These are phyloP conservation scores for Sordaria brevicollis DNA, from an alignment of 495 filamentous ascomycete genomes.

Conservation along the genomic window DNA sequence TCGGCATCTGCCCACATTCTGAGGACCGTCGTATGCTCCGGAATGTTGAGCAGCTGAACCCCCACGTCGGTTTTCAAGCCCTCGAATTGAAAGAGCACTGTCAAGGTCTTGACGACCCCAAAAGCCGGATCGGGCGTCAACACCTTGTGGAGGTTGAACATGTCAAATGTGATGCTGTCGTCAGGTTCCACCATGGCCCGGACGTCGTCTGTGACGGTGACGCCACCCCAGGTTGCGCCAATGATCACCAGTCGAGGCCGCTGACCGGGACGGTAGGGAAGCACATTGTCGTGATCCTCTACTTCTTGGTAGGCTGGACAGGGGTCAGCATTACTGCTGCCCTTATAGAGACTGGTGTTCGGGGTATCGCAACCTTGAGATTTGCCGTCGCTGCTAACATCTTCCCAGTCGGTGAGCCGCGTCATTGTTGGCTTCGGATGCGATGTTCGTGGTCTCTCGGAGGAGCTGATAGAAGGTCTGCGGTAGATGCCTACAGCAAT, in stretches of 20 bases:
- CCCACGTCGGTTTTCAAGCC: background rate
- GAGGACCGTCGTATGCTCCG: conserved; percentile 1
- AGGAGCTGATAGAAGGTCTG: background rate
- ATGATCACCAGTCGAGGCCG: conserved; percentile 11
- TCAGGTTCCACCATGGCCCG: conserved; percentile 5
- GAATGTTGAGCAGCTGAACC: conserved; percentile 1
- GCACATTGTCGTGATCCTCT: background rate
- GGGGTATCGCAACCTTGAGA: background rate
- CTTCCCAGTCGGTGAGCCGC: background rate
- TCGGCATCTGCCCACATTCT: background rate
- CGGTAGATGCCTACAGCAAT: background rate
- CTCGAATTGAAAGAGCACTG: conserved; percentile 14
- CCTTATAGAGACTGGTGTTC: background rate
- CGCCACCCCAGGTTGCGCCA: conserved; percentile 19
- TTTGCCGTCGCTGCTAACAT: background rate
- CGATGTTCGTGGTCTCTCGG: background rate
- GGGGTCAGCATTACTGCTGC: background rate
- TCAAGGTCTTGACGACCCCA: conserved; percentile 10
- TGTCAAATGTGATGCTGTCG: conserved; percentile 10
- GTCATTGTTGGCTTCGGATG: background rate
- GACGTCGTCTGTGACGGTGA: conserved; percentile 11
- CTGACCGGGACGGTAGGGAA: background rate
- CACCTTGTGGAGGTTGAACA: conserved; percentile 7
- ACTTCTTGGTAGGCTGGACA: conserved; percentile 3
- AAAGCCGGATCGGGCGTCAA: conserved; percentile 14